A percentile compares a stretch with the other conserved stretches of the same genome.
phyloP scores from a whole-genome alignment of 2,329 filamentous ascomycete genomes.

The Trichoderma sp. region DNA sequence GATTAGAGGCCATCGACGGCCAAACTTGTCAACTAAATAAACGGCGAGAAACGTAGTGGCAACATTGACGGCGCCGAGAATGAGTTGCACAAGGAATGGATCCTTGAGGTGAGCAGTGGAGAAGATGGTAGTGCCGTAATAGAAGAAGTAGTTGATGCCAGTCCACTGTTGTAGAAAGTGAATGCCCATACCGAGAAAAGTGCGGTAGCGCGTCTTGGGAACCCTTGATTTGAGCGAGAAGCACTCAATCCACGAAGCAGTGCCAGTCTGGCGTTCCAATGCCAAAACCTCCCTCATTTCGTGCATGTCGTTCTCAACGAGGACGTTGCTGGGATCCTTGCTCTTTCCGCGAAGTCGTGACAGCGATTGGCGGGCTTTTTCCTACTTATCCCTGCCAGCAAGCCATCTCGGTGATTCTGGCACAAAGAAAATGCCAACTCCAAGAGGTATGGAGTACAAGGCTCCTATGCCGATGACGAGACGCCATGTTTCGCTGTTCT shows the following conservation, averaged over 20 bases:
- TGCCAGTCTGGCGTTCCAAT: constrained; percentile 46
- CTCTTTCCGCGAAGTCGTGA: constrained; percentile 55
- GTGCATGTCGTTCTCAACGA: constrained; percentile 53
- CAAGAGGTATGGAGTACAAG: constrained; percentile 53
- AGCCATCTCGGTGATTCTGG: constrained; percentile 62
- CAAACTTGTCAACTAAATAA: constrained; percentile 67
- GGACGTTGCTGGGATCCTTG: constrained; percentile 44
- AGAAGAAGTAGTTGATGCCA: constrained; percentile 62
- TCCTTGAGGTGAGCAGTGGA: constrained; percentile 65
- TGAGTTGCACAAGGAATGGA: constrained; percentile 67
- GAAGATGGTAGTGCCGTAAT: constrained; percentile 70
- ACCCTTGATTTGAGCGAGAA: constrained; percentile 55
- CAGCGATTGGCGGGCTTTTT: constrained; percentile 51
- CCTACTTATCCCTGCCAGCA: constrained; percentile 49
- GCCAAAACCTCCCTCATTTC: constrained; percentile 54
- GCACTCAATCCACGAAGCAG: constrained; percentile 59
- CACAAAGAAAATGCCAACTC: constrained; percentile 52
- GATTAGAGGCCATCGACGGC: constrained; percentile 68
- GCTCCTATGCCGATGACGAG: constrained; percentile 61
- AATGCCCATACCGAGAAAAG: constrained; percentile 61
- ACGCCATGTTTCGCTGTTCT: constrained; percentile 56
- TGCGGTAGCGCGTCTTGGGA: constrained; percentile 64
- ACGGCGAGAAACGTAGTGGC: constrained; percentile 66
- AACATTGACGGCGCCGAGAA: constrained; percentile 69
- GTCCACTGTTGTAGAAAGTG: constrained; percentile 71